A percentile compares a stretch with the other conserved stretches of the same genome.
Evolutionary conservation across 2,329 filamentous ascomycete species (phyloP).

Genomic region (Huntiella decipiens): DNA sequence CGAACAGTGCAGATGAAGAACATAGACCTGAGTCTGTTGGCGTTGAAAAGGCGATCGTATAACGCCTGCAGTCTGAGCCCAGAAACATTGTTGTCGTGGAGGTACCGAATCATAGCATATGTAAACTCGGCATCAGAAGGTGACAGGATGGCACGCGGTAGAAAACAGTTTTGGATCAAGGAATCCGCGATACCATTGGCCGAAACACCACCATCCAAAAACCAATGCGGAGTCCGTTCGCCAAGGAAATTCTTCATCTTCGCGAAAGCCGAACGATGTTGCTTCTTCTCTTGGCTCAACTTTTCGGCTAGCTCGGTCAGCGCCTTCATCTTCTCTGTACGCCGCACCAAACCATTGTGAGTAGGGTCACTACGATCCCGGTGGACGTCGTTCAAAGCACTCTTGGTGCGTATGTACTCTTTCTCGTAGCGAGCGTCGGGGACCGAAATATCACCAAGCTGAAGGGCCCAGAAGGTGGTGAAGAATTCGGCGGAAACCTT

Average conservation of each 20-base stretch:
- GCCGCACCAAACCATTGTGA: constrained; percentile 43
- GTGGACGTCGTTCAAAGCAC: constrained; percentile 46
- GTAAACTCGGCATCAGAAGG: constrained; percentile 76
- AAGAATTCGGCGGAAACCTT: constrained; percentile 67
- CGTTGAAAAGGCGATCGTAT: constrained; percentile 66
- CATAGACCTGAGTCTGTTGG: constrained; percentile 60
- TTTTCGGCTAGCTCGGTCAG: constrained; percentile 36
- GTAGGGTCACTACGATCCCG: constrained; percentile 57
- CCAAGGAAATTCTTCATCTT: constrained; percentile 41
- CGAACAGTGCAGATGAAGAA: constrained; percentile 81
- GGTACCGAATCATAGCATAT: constrained; percentile 67
- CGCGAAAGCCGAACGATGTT: constrained; percentile 9
- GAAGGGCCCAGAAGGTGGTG: constrained; percentile 79
- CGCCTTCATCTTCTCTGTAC: constrained; percentile 50
- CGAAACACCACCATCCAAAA: constrained; percentile 29
- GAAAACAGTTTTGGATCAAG: constrained; percentile 73
- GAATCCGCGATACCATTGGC: constrained; percentile 52
- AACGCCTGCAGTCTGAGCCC: constrained; percentile 76
- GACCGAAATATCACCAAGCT: constrained; percentile 62
- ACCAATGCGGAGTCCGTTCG: constrained; percentile 64
- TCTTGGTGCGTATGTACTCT: constrained; percentile 50
- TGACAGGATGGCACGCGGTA: constrained; percentile 74
- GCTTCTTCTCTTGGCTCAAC: constrained; percentile 12
- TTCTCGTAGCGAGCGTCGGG: constrained; percentile 60
- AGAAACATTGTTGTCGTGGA: constrained; percentile 68